phyloP scores from a whole-genome alignment of 768 basidiomycete genomes.

The Agrocybe chaxingu region DNA sequence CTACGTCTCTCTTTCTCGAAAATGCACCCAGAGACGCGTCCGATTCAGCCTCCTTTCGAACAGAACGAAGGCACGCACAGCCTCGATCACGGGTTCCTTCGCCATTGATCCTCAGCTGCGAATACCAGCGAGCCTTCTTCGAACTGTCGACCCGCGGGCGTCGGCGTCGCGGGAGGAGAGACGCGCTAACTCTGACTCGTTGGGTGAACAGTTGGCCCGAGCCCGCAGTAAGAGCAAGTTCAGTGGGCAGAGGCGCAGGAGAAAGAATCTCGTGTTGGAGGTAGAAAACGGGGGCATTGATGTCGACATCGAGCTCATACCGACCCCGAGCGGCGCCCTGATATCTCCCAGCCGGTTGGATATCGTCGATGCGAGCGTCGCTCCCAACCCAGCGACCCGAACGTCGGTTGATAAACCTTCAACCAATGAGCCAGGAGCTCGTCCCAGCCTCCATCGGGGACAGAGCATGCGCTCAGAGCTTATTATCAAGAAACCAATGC shows the following conservation, averaged over 20 bases:
- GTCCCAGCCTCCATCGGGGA: no score
- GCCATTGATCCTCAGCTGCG: slow-evolving; percentile 38
- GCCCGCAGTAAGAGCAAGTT: not conserved
- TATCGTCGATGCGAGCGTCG: no score
- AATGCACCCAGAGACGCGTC: slow-evolving; percentile 13
- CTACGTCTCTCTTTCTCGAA: slow-evolving; percentile 29
- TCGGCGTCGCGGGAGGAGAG: slow-evolving; percentile 2
- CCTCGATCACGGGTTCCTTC: slow-evolving; percentile 32
- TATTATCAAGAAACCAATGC: not conserved
- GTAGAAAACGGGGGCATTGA: slow-evolving; percentile 39
- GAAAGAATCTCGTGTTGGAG: slow-evolving; percentile 36
- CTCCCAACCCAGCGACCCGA: no score
- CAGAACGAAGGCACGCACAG: slow-evolving; percentile 3
- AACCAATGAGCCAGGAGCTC: no score
- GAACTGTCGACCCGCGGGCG: slow-evolving; percentile 18
- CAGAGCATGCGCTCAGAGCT: no score
- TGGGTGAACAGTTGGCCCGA: not conserved
- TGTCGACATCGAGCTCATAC: slow-evolving; percentile 37
- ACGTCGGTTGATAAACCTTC: no score
- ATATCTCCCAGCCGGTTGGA: no score
- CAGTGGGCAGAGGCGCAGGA: slow-evolving; percentile 1
- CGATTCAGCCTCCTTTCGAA: slow-evolving; percentile 15
- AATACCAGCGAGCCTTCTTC: slow-evolving; percentile 34
- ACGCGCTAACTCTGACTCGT: not conserved
- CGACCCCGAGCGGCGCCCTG: slow-evolving; percentile 12